Conservation (phyloP, 306 rosid species). For the Dryas octopetala region DNA sequence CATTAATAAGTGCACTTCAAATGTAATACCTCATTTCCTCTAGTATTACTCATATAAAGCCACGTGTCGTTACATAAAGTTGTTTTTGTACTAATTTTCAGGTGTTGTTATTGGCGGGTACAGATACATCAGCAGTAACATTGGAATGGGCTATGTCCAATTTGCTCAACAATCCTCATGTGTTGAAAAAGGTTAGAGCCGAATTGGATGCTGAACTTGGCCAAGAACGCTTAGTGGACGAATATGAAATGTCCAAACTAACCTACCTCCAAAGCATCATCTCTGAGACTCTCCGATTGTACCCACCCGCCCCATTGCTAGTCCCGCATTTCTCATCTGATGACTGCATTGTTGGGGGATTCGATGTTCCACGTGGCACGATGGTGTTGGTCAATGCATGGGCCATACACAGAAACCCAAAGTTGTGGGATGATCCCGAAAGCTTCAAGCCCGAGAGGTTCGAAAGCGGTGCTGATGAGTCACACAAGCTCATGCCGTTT, state of each 20-base stretch:
- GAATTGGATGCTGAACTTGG: slow-evolving; percentile 47
- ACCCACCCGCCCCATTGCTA: slow-evolving; percentile 40
- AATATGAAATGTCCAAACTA: slow-evolving; percentile 41
- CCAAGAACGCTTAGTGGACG: slow-evolving; percentile 38
- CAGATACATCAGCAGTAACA: slow-evolving; percentile 49
- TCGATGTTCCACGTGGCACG: too few relatives aligned
- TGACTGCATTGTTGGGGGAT: slow-evolving; percentile 43
- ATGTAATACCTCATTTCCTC: too few relatives aligned
- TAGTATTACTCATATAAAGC: too few relatives aligned
- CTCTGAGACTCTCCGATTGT: slow-evolving; percentile 43
- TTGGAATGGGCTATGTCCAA: slow-evolving; percentile 63
- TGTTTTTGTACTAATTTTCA: slow-evolving; percentile 1
- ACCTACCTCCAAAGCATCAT: slow-evolving; percentile 49
- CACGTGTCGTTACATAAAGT: neutral
- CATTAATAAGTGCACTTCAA: neutral
- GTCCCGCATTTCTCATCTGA: slow-evolving; percentile 45
- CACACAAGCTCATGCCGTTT: too few relatives aligned
- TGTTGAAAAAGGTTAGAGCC: slow-evolving; percentile 39
- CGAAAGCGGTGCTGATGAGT: too few relatives aligned
- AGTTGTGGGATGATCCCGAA: too few relatives aligned
- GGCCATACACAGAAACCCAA: too few relatives aligned
- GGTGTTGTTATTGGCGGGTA: slow-evolving; percentile 50
- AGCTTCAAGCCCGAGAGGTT: too few relatives aligned
- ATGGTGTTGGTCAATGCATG: too few relatives aligned
- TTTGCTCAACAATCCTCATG: slow-evolving; percentile 48